Percentiles rank a stretch among this genome's conserved stretches.
phyloP scores from a whole-genome alignment of 208 protist genomes.

The Trypanosoma melophagium region DNA sequence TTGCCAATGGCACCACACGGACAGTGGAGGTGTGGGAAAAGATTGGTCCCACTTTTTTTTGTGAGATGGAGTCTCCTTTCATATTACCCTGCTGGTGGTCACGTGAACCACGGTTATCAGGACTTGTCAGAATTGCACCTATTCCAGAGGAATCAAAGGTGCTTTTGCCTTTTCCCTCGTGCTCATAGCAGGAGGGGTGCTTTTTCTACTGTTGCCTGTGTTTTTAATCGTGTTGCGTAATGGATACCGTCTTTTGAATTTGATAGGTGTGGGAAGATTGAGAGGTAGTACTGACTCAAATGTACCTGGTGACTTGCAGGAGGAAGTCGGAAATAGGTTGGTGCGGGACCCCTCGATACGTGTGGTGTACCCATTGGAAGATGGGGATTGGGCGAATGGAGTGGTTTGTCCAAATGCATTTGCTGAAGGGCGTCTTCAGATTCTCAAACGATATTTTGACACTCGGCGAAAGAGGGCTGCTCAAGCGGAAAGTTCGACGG shows the following conservation, averaged over 20 bases:
- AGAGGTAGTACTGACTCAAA: background rate
- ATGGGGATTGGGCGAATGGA: background rate
- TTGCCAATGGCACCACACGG: background rate
- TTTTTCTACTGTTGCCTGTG: background rate
- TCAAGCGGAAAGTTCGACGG: background rate
- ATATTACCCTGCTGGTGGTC: slow-evolving; percentile 17
- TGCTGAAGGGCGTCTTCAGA: slow-evolving; percentile 9
- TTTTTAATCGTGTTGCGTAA: too few relatives aligned
- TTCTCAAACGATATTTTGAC: slow-evolving; percentile 12
- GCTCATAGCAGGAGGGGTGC: background rate
- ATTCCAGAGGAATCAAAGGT: background rate
- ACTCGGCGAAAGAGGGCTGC: background rate
- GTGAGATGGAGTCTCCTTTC: background rate
- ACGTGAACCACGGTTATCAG: background rate
- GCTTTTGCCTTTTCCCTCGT: background rate
- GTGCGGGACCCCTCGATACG: background rate
- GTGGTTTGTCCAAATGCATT: background rate
- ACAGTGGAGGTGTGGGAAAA: slow-evolving; percentile 17
- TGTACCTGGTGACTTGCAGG: background rate
- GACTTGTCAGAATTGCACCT: slow-evolving; percentile 15
- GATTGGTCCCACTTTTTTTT: slow-evolving; percentile 10
- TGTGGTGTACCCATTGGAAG: slow-evolving; percentile 8
- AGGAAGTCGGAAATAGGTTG: background rate
- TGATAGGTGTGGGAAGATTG: too few relatives aligned
- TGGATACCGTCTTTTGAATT: too few relatives aligned